Percentiles rank a stretch among this genome's conserved stretches.
Conservation (phyloP, 1,284 basidiomycete genomes). For the Marasmius fiardii region DNA sequence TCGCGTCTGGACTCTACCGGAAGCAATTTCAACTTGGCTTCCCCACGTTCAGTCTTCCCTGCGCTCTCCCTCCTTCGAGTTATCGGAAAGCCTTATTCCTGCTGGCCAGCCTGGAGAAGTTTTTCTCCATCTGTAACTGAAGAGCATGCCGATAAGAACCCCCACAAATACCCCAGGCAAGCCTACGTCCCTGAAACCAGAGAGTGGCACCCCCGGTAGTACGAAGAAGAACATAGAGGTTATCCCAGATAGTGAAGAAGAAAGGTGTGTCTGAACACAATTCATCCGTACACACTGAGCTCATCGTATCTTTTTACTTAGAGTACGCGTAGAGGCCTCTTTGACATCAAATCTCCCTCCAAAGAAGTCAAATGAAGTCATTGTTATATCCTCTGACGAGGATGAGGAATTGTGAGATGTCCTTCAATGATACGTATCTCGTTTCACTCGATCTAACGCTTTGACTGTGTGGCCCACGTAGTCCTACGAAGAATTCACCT, state of each 20-base stretch:
- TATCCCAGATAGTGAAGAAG: constrained; percentile 1
- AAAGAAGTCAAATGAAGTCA: background rate
- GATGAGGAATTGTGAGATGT: constrained; percentile 24
- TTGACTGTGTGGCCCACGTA: background rate
- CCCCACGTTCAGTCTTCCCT: no score
- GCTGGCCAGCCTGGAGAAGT: background rate
- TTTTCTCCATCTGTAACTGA: background rate
- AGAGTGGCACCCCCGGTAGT: background rate
- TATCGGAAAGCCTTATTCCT: no score
- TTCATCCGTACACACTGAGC: background rate
- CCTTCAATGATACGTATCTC: background rate
- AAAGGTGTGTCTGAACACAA: background rate
- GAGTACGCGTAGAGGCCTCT: background rate
- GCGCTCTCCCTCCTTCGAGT: background rate
- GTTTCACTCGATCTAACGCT: background rate
- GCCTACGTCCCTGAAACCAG: background rate
- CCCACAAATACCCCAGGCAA: no score
- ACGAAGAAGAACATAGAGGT: background rate
- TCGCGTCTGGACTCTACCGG: no score
- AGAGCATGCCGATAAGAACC: no score
- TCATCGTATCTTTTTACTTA: background rate
- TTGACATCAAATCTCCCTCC: background rate
- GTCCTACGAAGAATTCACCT: background rate
- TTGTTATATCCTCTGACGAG: constrained; percentile 13
- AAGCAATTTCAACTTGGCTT: no score